A percentile compares a stretch with the other conserved stretches of the same genome.
These are phyloP conservation scores for Wickerhamomyces silvicola DNA, from an alignment of 805 yeast genomes.

Conservation along the genomic window DNA sequence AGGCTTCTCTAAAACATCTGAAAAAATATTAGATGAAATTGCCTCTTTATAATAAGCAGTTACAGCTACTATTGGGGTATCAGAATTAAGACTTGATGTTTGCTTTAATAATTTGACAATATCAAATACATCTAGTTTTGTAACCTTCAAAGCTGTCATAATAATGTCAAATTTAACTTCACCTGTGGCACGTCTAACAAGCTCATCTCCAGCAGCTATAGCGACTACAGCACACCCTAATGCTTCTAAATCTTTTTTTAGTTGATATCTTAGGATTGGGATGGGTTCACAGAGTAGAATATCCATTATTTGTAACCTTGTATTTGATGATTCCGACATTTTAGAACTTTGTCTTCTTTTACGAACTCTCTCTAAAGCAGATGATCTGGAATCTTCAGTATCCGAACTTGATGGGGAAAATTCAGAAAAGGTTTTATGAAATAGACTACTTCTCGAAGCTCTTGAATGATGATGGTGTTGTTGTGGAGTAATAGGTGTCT, in stretches of 20 bases:
- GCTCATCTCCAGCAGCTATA: slow-evolving; percentile 74
- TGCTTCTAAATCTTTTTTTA: slow-evolving; percentile 54
- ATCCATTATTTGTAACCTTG: slow-evolving; percentile 39
- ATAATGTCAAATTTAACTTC: slow-evolving; percentile 80
- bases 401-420: slow-evolving; percentile 56
- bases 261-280: slow-evolving; percentile 69
- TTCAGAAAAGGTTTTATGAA: slow-evolving; percentile 24
- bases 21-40: slow-evolving; percentile 38
- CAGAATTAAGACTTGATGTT: slow-evolving; percentile 71
- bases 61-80: slow-evolving; percentile 70
- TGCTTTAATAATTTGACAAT: slow-evolving; percentile 68
- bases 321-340: slow-evolving; percentile 18
- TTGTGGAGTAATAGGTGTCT: slow-evolving; percentile 14
- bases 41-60: slow-evolving; percentile 74
- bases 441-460: slow-evolving; percentile 16
- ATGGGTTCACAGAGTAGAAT: slow-evolving; percentile 82
- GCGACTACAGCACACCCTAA: slow-evolving; percentile 77
- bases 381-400: slow-evolving; percentile 48
- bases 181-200: slow-evolving; percentile 75
- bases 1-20: slow-evolving; percentile 73
- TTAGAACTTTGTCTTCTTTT: slow-evolving; percentile 48
- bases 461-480: slow-evolving; percentile 9
- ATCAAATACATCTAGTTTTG: slow-evolving; percentile 66
- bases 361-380: slow-evolving; percentile 46
- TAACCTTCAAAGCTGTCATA: slow-evolving; percentile 63